phyloP scores from a whole-genome alignment of 192 early-diverging fungal species.

The Backusella mclennaniae region DNA sequence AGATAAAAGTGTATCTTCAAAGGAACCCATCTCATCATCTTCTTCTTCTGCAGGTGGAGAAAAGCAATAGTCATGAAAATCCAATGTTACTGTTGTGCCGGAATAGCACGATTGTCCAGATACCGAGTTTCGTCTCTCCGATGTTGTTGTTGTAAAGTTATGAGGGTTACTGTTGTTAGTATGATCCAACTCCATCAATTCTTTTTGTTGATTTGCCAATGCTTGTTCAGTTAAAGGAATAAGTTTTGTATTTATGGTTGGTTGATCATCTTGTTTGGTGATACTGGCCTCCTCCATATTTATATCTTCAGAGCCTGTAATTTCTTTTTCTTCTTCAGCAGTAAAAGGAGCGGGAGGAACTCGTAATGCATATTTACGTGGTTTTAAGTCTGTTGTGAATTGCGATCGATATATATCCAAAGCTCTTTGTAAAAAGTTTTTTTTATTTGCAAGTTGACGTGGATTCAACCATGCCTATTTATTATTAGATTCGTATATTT shows the following conservation, averaged over 20 bases:
- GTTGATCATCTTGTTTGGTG: background rate
- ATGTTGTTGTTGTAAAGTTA: background rate
- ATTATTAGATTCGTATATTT: slow-evolving; percentile 6
- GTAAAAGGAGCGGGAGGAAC: slow-evolving; percentile 2
- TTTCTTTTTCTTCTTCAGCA: background rate
- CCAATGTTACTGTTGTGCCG: slow-evolving; percentile 17
- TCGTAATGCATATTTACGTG: slow-evolving; percentile 20
- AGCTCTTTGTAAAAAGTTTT: slow-evolving; percentile 14
- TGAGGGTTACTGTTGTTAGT: background rate
- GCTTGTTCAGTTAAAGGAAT: slow-evolving; percentile 2
- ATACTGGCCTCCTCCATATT: background rate
- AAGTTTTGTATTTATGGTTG: background rate
- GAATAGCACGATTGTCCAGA: slow-evolving; percentile 9
- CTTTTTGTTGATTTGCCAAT: background rate
- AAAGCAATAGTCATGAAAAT: slow-evolving; percentile 29
- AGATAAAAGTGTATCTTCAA: background rate
- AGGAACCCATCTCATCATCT: slow-evolving; percentile 1
- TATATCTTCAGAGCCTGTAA: background rate
- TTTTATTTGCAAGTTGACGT: slow-evolving; percentile 21
- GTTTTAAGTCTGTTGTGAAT: slow-evolving; percentile 19
- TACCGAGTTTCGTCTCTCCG: background rate
- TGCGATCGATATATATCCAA: slow-evolving; percentile 14
- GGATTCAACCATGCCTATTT: slow-evolving; percentile 27
- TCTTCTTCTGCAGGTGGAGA: slow-evolving; percentile 26
- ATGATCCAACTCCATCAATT: background rate